Conservation (phyloP, 2,329 filamentous ascomycete genomes). For the Esteya vermicola region DNA sequence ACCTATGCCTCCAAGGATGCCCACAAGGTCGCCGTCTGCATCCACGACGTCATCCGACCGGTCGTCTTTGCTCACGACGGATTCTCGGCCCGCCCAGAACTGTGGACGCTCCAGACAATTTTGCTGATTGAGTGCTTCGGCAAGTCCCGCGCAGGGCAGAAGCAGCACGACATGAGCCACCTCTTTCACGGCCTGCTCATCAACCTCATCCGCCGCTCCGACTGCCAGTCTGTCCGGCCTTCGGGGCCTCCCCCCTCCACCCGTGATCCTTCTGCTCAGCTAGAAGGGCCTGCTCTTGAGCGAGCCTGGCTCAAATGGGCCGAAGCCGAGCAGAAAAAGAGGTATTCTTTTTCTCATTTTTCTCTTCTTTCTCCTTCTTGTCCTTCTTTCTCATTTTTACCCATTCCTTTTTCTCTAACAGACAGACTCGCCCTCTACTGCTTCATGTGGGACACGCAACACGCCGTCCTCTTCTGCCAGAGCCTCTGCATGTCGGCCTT, state of each 20-base stretch:
- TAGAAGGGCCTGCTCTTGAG: neutral
- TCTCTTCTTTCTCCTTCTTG: neutral
- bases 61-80: conserved; percentile 8
- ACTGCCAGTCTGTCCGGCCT: conserved; percentile 8
- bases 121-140: conserved; percentile 10
- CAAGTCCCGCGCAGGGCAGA: conserved; percentile 10
- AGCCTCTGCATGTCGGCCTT: conserved; percentile 11
- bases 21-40: conserved; percentile 9
- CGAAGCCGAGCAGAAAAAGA: conserved; percentile 8
- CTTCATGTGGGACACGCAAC: conserved; percentile 12
- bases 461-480: conserved; percentile 11
- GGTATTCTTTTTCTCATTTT: neutral
- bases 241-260: neutral
- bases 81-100: conserved; percentile 7
- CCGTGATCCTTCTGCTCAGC: neutral
- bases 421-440: conserved; percentile 7
- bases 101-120: conserved; percentile 10
- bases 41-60: conserved; percentile 10
- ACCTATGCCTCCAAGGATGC: conserved; percentile 10
- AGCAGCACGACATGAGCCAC: conserved; percentile 11
- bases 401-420: neutral
- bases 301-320: conserved; percentile 5
- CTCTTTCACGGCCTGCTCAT: conserved; percentile 11
- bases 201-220: conserved; percentile 10
- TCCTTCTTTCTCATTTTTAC: too few relatives aligned